These are phyloP conservation scores for Protomyces lactucae-debilis DNA, from an alignment of 1,139 yeast genomes.

Conservation along the genomic window DNA sequence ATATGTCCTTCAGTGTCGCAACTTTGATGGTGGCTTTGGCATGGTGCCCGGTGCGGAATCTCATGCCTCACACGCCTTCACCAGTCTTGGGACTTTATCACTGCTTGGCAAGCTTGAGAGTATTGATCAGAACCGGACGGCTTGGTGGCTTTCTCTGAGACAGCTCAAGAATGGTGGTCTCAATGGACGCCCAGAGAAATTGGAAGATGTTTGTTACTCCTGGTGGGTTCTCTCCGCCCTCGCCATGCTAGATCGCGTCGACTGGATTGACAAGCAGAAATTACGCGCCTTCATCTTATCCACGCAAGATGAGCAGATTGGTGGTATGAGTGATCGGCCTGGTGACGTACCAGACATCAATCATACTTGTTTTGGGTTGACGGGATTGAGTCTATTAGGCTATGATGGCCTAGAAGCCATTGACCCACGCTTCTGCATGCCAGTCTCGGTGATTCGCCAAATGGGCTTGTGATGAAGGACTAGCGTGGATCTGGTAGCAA, in stretches of 20 bases:
- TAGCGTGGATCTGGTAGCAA: neutral
- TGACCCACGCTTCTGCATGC: slow-evolving; percentile 87
- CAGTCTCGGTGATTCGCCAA: slow-evolving; percentile 38
- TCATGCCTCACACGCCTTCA: slow-evolving; percentile 89
- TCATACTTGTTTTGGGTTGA: slow-evolving; percentile 85
- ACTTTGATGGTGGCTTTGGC: slow-evolving; percentile 96
- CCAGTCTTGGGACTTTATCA: slow-evolving; percentile 76
- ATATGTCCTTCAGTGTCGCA: slow-evolving; percentile 66
- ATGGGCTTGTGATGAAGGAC: neutral
- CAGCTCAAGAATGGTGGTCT: slow-evolving; percentile 89
- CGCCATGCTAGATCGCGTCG: slow-evolving; percentile 57
- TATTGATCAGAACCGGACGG: slow-evolving; percentile 52
- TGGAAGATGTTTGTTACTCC: slow-evolving; percentile 93
- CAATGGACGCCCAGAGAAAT: slow-evolving; percentile 92
- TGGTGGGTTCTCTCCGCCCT: slow-evolving; percentile 95
- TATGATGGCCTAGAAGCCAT: slow-evolving; percentile 53
- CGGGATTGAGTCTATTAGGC: slow-evolving; percentile 76
- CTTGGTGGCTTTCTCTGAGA: slow-evolving; percentile 87
- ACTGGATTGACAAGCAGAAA: slow-evolving; percentile 68
- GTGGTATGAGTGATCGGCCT: slow-evolving; percentile 90
- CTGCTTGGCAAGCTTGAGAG: slow-evolving; percentile 49
- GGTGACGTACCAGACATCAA: slow-evolving; percentile 89
- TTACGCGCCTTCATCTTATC: slow-evolving; percentile 61
- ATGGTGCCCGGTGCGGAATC: slow-evolving; percentile 91
- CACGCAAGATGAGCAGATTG: slow-evolving; percentile 71